Conservation (phyloP, 2,329 filamentous ascomycete species). For the Diaporthe caulivora region DNA sequence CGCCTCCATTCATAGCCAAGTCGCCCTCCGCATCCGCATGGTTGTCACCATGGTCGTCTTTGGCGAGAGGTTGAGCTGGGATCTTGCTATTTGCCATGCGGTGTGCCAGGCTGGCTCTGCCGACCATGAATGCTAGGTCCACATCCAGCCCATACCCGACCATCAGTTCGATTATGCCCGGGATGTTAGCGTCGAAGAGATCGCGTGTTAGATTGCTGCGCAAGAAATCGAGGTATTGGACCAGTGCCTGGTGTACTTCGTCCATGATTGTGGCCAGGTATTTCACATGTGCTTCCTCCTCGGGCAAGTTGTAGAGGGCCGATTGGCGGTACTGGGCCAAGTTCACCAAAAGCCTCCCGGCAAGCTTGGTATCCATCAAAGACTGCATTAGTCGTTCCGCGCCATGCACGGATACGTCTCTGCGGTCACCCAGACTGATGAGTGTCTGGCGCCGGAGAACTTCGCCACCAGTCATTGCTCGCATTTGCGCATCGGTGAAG, state of each 20-base stretch:
- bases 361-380: slow-evolving; percentile 81
- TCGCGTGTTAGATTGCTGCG: slow-evolving; percentile 81
- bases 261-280: slow-evolving; percentile 89
- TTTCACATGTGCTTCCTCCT: slow-evolving; percentile 85
- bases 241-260: slow-evolving; percentile 86
- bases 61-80: slow-evolving; percentile 39
- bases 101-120: slow-evolving; percentile 78
- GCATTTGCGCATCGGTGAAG: slow-evolving; percentile 88
- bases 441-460: slow-evolving; percentile 84
- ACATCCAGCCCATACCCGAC: slow-evolving; percentile 83
- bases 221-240: slow-evolving; percentile 90
- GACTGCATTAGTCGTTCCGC: slow-evolving; percentile 85
- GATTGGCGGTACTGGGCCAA: slow-evolving; percentile 91
- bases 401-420: slow-evolving; percentile 80
- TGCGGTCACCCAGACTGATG: slow-evolving; percentile 82
- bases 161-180: slow-evolving; percentile 80
- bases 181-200: slow-evolving; percentile 84
- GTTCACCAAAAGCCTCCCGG: slow-evolving; percentile 86
- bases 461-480: slow-evolving; percentile 89
- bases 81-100: slow-evolving; percentile 58
- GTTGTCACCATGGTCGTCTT: slow-evolving; percentile 48
- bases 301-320: slow-evolving; percentile 81
- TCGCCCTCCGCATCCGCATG: slow-evolving; percentile 69
- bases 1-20: slow-evolving; percentile 53
- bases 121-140: slow-evolving; percentile 86